Evolutionary conservation across 306 rosid genomes (phyloP).

Genomic region (Potentilla sterilis): DNA sequence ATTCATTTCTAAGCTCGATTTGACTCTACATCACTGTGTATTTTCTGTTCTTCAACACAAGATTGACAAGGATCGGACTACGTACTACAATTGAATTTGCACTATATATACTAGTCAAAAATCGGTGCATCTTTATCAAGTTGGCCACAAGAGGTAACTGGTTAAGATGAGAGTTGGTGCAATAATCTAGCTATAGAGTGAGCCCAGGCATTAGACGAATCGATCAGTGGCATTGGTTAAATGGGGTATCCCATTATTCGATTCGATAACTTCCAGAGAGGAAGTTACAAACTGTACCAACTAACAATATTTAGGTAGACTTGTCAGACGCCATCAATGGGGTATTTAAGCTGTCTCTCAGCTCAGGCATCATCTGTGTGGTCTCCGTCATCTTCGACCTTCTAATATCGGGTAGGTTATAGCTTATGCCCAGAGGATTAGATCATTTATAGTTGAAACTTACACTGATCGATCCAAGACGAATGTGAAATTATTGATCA

Average conservation of each 20-base stretch:
- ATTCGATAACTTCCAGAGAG: neutral
- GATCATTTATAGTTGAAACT: neutral
- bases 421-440: neutral
- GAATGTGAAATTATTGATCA: neutral
- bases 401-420: neutral
- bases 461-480: neutral
- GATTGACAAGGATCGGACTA: neutral
- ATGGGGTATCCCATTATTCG: conserved; percentile 4
- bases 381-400: neutral
- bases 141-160: neutral
- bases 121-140: neutral
- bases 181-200: neutral
- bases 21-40: neutral
- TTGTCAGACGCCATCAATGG: conserved; percentile 35
- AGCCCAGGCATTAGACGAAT: neutral
- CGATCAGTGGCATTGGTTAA: neutral
- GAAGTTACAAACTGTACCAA: conserved; percentile 6
- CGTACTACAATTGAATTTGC: neutral
- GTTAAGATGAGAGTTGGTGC: neutral
- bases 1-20: neutral
- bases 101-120: neutral
- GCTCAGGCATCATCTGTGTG: neutral
- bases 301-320: conserved; percentile 25
- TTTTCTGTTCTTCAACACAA: neutral
- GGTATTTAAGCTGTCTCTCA: neutral